Conservation (phyloP, 2,329 filamentous ascomycete species). For the Aspergillus luchuensis region DNA sequence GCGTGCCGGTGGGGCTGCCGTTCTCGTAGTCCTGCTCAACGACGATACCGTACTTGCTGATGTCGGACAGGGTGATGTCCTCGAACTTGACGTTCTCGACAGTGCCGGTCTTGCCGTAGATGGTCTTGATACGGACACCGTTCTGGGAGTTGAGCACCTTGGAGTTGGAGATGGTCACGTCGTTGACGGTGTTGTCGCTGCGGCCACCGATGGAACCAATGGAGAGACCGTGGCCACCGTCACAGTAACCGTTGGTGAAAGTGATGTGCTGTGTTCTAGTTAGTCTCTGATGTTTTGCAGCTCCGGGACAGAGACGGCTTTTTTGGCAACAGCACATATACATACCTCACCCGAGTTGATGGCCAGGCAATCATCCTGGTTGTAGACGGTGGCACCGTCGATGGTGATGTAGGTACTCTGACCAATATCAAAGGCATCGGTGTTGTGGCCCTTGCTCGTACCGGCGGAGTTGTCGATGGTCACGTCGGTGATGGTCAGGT, state of each 20-base stretch:
- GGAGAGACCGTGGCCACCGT: slow-evolving; percentile 36
- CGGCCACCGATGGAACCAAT: slow-evolving; percentile 49
- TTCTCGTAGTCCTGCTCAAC: slow-evolving; percentile 58
- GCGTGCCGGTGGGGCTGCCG: slow-evolving; percentile 43
- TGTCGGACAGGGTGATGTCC: slow-evolving; percentile 53
- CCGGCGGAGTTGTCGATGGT: slow-evolving; percentile 62
- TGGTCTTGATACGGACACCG: slow-evolving; percentile 51
- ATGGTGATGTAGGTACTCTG: slow-evolving; percentile 54
- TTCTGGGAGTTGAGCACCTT: slow-evolving; percentile 48
- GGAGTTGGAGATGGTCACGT: slow-evolving; percentile 53
- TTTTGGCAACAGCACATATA: not conserved
- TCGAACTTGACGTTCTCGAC: slow-evolving; percentile 57
- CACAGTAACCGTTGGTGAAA: slow-evolving; percentile 50
- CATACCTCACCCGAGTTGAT: slow-evolving; percentile 53
- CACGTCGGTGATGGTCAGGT: slow-evolving; percentile 54
- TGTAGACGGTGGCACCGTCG: slow-evolving; percentile 56
- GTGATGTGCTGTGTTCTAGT: slow-evolving; percentile 42
- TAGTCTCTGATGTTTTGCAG: not conserved
- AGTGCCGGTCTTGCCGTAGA: slow-evolving; percentile 54
- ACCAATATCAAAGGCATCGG: slow-evolving; percentile 62
- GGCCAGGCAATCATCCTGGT: slow-evolving; percentile 65
- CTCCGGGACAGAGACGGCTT: too few species aligned
- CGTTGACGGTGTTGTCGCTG: slow-evolving; percentile 55
- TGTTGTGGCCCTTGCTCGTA: slow-evolving; percentile 54
- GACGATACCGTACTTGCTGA: slow-evolving; percentile 54